These are phyloP conservation scores for Ophiostoma tasmaniense DNA, from an alignment of 2,329 filamentous ascomycete species.

Conservation along the genomic window DNA sequence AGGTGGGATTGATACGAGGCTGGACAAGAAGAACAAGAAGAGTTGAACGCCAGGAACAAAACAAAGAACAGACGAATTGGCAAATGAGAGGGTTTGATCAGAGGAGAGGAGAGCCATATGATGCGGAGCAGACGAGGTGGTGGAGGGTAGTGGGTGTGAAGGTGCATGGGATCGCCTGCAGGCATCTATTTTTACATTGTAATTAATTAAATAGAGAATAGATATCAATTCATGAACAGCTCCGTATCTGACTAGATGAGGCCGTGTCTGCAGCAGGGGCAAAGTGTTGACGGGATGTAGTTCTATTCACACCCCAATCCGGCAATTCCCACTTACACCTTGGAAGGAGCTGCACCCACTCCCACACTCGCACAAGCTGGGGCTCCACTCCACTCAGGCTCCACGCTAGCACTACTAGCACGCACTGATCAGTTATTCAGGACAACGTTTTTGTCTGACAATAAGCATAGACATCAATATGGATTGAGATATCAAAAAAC, in stretches of 20 bases:
- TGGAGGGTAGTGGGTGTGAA: neutral
- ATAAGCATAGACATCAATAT: neutral
- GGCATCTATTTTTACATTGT: neutral
- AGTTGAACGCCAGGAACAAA: neutral
- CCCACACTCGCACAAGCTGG: neutral
- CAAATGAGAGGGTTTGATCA: neutral
- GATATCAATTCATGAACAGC: neutral
- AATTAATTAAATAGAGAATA: neutral
- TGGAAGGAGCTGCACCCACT: neutral
- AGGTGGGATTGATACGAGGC: neutral
- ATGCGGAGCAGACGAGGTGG: neutral
- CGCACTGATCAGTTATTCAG: neutral
- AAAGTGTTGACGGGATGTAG: slow-evolving; percentile 15
- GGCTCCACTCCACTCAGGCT: neutral
- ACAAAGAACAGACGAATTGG: neutral
- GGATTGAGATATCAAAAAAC: too few species aligned
- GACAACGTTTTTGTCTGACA: neutral
- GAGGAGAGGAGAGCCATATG: neutral
- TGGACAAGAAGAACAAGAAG: neutral
- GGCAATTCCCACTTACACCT: slow-evolving; percentile 17
- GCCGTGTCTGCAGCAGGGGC: neutral
- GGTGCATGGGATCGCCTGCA: neutral
- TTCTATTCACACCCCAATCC: slow-evolving; percentile 22
- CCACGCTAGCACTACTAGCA: neutral
- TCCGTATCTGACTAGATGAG: neutral